Percentiles rank a stretch among this genome's conserved stretches.
These are phyloP conservation scores for Hygrocybe punicea DNA, from an alignment of 768 basidiomycete species.

Conservation along the genomic window DNA sequence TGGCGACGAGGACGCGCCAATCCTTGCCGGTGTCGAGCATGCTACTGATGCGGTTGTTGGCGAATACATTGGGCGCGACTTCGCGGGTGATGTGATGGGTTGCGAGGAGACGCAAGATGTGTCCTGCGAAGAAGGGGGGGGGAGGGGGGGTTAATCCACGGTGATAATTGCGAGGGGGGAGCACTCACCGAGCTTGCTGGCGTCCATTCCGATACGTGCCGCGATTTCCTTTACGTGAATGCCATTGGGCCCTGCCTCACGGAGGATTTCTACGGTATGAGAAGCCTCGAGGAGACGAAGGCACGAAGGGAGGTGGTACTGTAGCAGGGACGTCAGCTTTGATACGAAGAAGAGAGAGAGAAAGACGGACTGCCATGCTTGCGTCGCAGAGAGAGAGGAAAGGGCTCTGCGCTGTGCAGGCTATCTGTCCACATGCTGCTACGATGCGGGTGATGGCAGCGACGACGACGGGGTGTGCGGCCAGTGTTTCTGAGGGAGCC, in stretches of 20 bases:
- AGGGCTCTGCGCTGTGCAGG: constrained; percentile 60
- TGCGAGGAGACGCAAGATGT: constrained; percentile 70
- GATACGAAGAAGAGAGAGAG: neutral
- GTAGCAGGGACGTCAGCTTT: constrained; percentile 5
- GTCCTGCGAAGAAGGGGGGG: constrained; percentile 42
- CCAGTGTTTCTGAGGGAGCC: constrained; percentile 52
- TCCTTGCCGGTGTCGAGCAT: constrained; percentile 65
- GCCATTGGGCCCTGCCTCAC: constrained; percentile 55
- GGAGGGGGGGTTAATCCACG: neutral
- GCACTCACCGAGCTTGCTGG: constrained; percentile 49
- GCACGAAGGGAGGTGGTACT: constrained; percentile 76
- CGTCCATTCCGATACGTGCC: constrained; percentile 42
- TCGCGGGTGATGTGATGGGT: constrained; percentile 76
- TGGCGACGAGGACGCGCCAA: neutral
- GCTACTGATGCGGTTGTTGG: constrained; percentile 66
- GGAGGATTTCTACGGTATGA: constrained; percentile 66
- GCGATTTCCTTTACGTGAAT: constrained; percentile 50
- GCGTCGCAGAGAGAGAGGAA: constrained; percentile 74
- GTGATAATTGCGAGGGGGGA: neutral
- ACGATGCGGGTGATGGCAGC: constrained; percentile 62
- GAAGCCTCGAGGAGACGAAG: constrained; percentile 70
- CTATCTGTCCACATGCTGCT: constrained; percentile 66
- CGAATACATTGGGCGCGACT: constrained; percentile 65
- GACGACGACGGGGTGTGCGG: constrained; percentile 56
- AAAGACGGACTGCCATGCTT: constrained; percentile 55